phyloP scores from a whole-genome alignment of 163 green algal genomes.

The Scenedesmus sp. region DNA sequence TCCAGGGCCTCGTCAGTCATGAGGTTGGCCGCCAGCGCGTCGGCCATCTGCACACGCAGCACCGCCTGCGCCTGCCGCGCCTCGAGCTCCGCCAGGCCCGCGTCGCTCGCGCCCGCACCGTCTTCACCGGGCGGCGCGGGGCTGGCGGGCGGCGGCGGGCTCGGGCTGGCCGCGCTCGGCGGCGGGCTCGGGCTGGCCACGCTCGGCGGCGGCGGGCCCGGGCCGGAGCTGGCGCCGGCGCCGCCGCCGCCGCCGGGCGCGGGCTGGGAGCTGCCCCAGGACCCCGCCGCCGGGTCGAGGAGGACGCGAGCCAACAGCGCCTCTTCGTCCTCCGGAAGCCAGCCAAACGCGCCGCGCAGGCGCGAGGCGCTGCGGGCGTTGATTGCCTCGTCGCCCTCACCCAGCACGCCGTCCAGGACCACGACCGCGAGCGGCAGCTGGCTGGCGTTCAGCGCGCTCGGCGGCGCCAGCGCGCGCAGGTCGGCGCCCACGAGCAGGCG shows the following conservation, averaged over 20 bases:
- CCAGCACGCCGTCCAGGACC: slow-evolving; percentile 1
- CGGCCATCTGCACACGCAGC: slow-evolving; percentile 19
- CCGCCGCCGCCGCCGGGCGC: not conserved
- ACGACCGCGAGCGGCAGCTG: not conserved
- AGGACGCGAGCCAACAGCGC: slow-evolving; percentile 14
- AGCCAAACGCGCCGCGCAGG: slow-evolving; percentile 22
- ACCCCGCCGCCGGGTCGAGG: slow-evolving; percentile 10
- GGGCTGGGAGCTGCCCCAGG: slow-evolving; percentile 7
- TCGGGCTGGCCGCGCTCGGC: not conserved
- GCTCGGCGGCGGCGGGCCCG: not conserved
- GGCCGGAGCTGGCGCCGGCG: not conserved
- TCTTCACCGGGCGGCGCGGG: too few relatives aligned
- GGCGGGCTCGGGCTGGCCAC: not conserved
- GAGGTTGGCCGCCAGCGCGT: slow-evolving; percentile 34
- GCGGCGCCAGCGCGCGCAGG: not conserved
- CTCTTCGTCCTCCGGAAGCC: slow-evolving; percentile 19
- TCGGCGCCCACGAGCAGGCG: slow-evolving; percentile 5
- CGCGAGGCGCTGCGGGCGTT: not conserved
- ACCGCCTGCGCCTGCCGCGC: slow-evolving; percentile 17
- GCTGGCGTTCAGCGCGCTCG: not conserved
- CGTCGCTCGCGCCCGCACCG: not conserved
- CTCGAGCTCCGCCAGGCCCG: slow-evolving; percentile 10
- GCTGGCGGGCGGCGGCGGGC: not conserved
- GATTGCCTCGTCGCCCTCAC: slow-evolving; percentile 23
- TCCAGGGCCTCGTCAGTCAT: slow-evolving; percentile 23